Percentiles rank a stretch among this genome's conserved stretches.
phyloP scores from a whole-genome alignment of 495 filamentous ascomycete species.

The Xylaria flabelliformis region DNA sequence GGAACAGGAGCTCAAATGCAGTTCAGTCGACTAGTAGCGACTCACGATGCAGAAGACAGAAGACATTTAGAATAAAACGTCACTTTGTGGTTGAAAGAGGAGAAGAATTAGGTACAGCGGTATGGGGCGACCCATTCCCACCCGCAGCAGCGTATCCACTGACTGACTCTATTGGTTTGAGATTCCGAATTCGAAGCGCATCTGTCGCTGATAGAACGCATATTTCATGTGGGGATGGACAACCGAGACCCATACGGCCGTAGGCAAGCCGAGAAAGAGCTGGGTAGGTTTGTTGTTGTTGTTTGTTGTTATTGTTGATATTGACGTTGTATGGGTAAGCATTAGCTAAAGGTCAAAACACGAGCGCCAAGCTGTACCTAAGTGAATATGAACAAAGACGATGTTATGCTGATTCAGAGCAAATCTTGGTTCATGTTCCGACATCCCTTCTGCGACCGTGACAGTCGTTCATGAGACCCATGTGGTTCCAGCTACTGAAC shows the following conservation, averaged over 20 bases:
- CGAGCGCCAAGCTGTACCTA: background rate
- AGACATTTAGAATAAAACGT: conserved; percentile 1
- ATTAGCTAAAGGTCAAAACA: background rate
- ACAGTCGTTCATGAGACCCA: background rate
- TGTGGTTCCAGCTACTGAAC: background rate
- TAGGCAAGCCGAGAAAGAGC: background rate
- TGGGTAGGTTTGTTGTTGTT: background rate
- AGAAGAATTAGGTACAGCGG: conserved; percentile 9
- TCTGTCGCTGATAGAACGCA: conserved; percentile 15
- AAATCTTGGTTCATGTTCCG: background rate
- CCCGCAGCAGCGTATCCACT: conserved; percentile 1
- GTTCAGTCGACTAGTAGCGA: conserved; percentile 16
- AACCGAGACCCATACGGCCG: conserved; percentile 12
- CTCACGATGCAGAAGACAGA: conserved; percentile 23
- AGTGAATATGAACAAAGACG: background rate
- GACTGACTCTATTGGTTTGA: conserved; percentile 11
- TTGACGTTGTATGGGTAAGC: background rate
- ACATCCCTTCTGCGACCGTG: background rate
- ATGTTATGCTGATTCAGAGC: background rate
- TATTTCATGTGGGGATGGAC: conserved; percentile 16
- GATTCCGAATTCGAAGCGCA: conserved; percentile 19
- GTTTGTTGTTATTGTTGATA: background rate
- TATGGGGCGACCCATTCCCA: conserved; percentile 23
- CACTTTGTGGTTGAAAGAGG: conserved; percentile 13
- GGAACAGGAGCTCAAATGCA: conserved; percentile 1